phyloP scores from a whole-genome alignment of 495 filamentous ascomycete species.

The Penicilliopsis zonata region DNA sequence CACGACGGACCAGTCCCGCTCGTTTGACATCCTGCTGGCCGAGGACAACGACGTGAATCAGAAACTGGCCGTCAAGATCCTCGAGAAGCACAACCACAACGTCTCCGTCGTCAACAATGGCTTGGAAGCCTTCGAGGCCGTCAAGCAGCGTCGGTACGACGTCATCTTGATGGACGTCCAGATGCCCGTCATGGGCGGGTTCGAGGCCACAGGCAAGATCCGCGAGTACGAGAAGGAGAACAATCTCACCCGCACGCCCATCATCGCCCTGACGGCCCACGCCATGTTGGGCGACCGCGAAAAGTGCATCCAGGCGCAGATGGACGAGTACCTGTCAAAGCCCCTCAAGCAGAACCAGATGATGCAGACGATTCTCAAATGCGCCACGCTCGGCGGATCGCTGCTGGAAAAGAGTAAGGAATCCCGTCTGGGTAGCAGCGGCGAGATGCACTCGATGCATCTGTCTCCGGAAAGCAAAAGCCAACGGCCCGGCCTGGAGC shows the following conservation, averaged over 20 bases:
- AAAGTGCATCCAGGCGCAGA: conserved; percentile 95
- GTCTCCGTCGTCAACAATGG: conserved; percentile 96
- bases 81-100: conserved; percentile 95
- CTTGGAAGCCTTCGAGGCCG: conserved; percentile 76
- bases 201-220: conserved; percentile 95
- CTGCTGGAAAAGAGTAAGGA: conserved; percentile 64
- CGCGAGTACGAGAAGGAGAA: conserved; percentile 79
- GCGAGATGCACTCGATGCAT: conserved; percentile 34
- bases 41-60: conserved; percentile 99
- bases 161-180: conserved; percentile 99
- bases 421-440: conserved; percentile 41
- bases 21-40: conserved; percentile 90
- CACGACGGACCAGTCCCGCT: conserved; percentile 85
- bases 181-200: conserved; percentile 99
- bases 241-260: conserved; percentile 72
- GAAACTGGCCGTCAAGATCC: conserved; percentile 87
- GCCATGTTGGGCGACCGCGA: conserved; percentile 99
- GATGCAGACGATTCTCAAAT: conserved; percentile 97
- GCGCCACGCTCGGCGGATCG: conserved; percentile 81
- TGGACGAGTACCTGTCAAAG: conserved; percentile 99
- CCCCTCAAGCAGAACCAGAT: conserved; percentile 96
- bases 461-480: conserved; percentile 14
- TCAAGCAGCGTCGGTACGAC: conserved; percentile 86
- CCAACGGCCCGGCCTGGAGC: conserved; percentile 34
- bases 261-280: conserved; percentile 95